These are phyloP conservation scores for Ogataea pilisensis DNA, from an alignment of 805 yeast genomes.

Conservation along the genomic window DNA sequence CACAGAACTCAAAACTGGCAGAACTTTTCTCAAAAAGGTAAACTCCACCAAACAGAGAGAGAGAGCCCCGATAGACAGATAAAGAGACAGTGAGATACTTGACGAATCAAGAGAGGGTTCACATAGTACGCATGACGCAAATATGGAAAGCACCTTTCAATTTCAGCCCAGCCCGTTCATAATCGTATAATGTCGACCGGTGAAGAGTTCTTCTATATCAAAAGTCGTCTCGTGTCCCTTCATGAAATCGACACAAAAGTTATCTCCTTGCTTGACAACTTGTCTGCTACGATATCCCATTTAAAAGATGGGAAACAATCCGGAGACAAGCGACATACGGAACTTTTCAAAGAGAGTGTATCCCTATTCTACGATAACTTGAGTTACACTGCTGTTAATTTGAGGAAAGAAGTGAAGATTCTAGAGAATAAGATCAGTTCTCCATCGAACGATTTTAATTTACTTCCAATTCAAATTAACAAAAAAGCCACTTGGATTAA, in stretches of 20 bases:
- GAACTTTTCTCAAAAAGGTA: too few species aligned
- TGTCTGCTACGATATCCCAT: slow-evolving; percentile 45
- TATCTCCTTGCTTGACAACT: slow-evolving; percentile 45
- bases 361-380: slow-evolving; percentile 48
- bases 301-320: slow-evolving; percentile 31
- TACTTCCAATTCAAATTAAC: slow-evolving; percentile 65
- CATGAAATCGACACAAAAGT: slow-evolving; percentile 48
- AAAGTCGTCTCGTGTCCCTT: slow-evolving; percentile 48
- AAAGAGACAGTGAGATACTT: too few species aligned
- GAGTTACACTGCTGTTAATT: slow-evolving; percentile 52
- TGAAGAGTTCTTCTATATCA: slow-evolving; percentile 33
- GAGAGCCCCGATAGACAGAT: too few species aligned
- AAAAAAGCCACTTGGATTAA: slow-evolving; percentile 71
- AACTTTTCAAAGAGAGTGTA: slow-evolving; percentile 41
- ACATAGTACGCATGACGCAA: too few species aligned
- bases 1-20: too few species aligned
- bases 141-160: too few species aligned
- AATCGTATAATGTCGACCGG: slow-evolving; percentile 7
- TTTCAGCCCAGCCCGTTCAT: too few species aligned
- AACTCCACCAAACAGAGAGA: too few species aligned
- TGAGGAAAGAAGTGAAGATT: slow-evolving; percentile 63
- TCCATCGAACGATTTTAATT: slow-evolving; percentile 27
- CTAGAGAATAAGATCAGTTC: slow-evolving; percentile 58
- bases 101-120: too few species aligned
- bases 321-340: slow-evolving; percentile 24